These are phyloP conservation scores for Aspergillus sp. DNA, from an alignment of 2,329 filamentous ascomycete genomes.

Conservation along the genomic window DNA sequence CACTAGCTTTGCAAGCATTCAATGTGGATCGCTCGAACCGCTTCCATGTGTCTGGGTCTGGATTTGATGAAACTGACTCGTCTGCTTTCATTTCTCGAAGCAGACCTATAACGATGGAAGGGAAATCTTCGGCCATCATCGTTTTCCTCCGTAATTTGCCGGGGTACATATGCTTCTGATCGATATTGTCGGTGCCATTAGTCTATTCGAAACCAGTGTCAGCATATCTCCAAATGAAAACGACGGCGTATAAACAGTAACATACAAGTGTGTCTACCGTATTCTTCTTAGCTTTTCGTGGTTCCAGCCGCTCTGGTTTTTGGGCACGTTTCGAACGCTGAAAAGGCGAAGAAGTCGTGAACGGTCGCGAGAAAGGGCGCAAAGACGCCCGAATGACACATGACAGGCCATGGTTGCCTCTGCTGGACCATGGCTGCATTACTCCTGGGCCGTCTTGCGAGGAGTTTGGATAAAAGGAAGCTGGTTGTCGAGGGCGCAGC, in stretches of 20 bases:
- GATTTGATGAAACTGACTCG: slow-evolving; percentile 11
- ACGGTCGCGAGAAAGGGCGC: slow-evolving; percentile 28
- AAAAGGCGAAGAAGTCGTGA: slow-evolving; percentile 31
- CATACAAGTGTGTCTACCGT: neutral
- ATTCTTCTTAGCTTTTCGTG: neutral
- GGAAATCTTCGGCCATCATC: slow-evolving; percentile 27
- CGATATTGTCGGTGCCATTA: neutral
- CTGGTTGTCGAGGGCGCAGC: neutral
- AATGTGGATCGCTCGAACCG: slow-evolving; percentile 32
- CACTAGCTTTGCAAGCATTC: slow-evolving; percentile 31
- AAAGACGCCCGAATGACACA: slow-evolving; percentile 37
- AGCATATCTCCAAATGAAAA: neutral
- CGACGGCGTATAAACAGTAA: neutral
- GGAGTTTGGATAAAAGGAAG: neutral
- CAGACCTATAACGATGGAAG: slow-evolving; percentile 24
- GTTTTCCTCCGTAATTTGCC: slow-evolving; percentile 1
- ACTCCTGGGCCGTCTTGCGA: slow-evolving; percentile 12
- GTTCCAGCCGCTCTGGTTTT: slow-evolving; percentile 7
- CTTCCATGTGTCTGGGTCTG: slow-evolving; percentile 24
- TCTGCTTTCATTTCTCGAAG: slow-evolving; percentile 26
- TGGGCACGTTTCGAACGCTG: slow-evolving; percentile 21
- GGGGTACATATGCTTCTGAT: neutral
- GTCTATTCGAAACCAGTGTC: neutral
- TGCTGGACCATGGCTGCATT: slow-evolving; percentile 43
- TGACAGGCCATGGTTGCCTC: slow-evolving; percentile 41